Percentiles rank a stretch among this genome's conserved stretches.
Evolutionary conservation across 2,329 filamentous ascomycete genomes (phyloP).

Genomic region (Aspergillus novofumigatus): DNA sequence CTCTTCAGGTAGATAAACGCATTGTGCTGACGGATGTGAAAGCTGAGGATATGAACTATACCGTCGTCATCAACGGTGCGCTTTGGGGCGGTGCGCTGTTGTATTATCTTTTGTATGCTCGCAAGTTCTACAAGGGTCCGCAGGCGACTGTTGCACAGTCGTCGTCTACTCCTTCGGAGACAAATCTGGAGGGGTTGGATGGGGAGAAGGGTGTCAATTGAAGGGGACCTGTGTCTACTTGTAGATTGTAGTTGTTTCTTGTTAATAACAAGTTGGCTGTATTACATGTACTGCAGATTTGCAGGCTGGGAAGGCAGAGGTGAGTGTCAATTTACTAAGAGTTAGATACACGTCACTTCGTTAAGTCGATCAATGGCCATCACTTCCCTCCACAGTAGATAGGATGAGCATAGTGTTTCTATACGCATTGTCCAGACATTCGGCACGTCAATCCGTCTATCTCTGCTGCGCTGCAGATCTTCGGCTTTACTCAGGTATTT

Average conservation of each 20-base stretch:
- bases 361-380: too few relatives aligned
- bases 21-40: background rate
- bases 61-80: slow-evolving; percentile 55
- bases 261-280: background rate
- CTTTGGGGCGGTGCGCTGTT: slow-evolving; percentile 54
- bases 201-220: background rate
- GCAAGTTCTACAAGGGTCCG: slow-evolving; percentile 59
- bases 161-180: slow-evolving; percentile 8
- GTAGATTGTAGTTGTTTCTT: background rate
- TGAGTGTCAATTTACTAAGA: background rate
- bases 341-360: background rate
- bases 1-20: slow-evolving; percentile 1
- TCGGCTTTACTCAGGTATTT: slow-evolving; percentile 35
- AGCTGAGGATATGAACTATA: slow-evolving; percentile 57
- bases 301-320: background rate
- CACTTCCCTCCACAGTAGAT: too few relatives aligned
- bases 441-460: too few relatives aligned
- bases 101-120: slow-evolving; percentile 55
- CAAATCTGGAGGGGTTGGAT: background rate
- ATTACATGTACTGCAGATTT: background rate
- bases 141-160: slow-evolving; percentile 50
- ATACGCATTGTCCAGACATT: too few relatives aligned
- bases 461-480: background rate
- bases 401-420: too few relatives aligned
- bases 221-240: background rate